These are phyloP conservation scores for Acanthamoeba lenticulata DNA, from an alignment of 208 protist species.

Conservation along the genomic window DNA sequence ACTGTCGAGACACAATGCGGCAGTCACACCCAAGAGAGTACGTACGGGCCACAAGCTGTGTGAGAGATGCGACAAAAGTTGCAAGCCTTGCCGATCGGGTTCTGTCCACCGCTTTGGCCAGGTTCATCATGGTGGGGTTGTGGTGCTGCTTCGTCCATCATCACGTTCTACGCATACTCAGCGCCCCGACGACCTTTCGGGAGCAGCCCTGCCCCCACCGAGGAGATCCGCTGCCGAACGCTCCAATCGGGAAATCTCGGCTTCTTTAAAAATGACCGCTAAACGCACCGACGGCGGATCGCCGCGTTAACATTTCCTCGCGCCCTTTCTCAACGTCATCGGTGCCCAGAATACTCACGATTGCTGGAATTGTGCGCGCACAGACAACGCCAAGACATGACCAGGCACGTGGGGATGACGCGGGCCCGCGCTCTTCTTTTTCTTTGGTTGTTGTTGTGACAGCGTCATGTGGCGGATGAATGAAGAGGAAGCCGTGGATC, in stretches of 20 bases:
- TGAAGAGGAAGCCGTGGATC: neutral
- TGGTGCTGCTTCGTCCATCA: neutral
- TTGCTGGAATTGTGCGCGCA: too few relatives aligned
- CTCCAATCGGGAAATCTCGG: neutral
- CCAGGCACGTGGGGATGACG: too few relatives aligned
- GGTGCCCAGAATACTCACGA: too few relatives aligned
- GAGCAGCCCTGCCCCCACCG: too few relatives aligned
- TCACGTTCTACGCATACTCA: too few relatives aligned
- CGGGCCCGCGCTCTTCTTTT: too few relatives aligned
- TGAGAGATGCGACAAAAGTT: neutral
- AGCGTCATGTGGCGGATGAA: neutral
- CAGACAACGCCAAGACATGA: too few relatives aligned
- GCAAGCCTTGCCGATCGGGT: conserved; percentile 37
- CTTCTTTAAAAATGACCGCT: neutral
- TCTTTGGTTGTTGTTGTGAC: too few relatives aligned
- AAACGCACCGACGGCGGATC: neutral
- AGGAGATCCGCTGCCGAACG: neutral
- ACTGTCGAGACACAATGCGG: too few relatives aligned
- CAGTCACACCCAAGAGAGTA: too few relatives aligned
- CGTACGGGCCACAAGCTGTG: conserved; percentile 5
- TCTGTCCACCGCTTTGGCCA: neutral
- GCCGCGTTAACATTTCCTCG: neutral
- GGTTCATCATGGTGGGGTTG: neutral
- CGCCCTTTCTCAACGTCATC: neutral
- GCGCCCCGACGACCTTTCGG: too few relatives aligned